These are phyloP conservation scores for Penium margaritaceum DNA, from an alignment of 139 green algal genomes.

Conservation along the genomic window DNA sequence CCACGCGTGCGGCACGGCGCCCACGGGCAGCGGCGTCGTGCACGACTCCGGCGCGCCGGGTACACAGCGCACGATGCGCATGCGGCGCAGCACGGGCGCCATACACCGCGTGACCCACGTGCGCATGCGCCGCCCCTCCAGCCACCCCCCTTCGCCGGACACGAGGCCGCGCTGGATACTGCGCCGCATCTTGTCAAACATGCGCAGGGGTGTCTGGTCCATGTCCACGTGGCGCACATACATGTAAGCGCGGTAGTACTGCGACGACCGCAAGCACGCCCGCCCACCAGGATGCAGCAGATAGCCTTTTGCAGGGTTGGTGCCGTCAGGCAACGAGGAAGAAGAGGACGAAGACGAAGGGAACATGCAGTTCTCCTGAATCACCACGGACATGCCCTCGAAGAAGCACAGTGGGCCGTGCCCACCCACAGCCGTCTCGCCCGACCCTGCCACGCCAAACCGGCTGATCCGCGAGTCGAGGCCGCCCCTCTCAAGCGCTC, in stretches of 20 bases:
- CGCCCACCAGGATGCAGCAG: no score
- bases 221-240: conserved; percentile 19
- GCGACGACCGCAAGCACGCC: neutral
- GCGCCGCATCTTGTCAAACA: neutral
- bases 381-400: conserved; percentile 11
- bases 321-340: neutral
- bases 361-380: conserved; percentile 14
- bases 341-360: neutral
- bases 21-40: neutral
- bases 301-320: no score
- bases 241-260: conserved; percentile 20
- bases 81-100: neutral
- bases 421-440: neutral
- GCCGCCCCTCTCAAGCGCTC: neutral
- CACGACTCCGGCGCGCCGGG: conserved; percentile 4
- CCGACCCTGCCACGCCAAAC: neutral
- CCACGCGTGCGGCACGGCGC: conserved; percentile 13
- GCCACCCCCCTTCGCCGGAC: neutral
- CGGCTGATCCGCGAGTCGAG: neutral
- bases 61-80: conserved; percentile 9
- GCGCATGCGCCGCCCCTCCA: neutral
- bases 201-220: neutral
- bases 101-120: neutral
- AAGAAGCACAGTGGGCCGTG: neutral
- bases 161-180: neutral